Conservation (phyloP, 371 early-diverging fungal genomes). For the Rhizopus stolonifer region DNA sequence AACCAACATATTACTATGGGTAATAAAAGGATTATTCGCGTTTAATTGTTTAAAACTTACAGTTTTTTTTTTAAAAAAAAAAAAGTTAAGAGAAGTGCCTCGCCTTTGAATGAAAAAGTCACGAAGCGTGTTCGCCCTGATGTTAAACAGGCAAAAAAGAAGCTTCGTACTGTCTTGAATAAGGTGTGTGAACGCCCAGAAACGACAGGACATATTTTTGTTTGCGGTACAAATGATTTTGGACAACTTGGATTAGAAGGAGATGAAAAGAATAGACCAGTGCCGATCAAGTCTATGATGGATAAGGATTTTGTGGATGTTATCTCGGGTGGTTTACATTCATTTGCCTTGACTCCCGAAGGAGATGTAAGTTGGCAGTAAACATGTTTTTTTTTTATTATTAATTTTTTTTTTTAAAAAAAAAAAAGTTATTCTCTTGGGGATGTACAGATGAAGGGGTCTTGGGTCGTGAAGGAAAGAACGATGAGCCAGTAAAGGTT, state of each 20-base stretch:
- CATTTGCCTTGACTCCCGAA: constrained; percentile 74
- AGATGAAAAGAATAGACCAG: constrained; percentile 79
- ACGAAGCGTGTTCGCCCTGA: constrained; percentile 17
- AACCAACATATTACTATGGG: too few relatives aligned
- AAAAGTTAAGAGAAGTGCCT: too few relatives aligned
- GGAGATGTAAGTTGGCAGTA: constrained; percentile 66
- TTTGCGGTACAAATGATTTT: constrained; percentile 93
- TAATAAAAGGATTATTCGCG: too few relatives aligned
- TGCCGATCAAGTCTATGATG: constrained; percentile 64
- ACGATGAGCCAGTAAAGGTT: constrained; percentile 56
- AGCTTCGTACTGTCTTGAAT: constrained; percentile 5
- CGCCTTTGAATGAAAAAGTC: neutral
- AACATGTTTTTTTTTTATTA: neutral
- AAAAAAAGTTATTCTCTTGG: constrained; percentile 81
- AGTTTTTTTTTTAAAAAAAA: too few relatives aligned
- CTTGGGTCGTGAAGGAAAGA: constrained; percentile 89
- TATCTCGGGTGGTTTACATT: constrained; percentile 89
- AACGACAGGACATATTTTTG: constrained; percentile 72
- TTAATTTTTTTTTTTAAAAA: too few relatives aligned
- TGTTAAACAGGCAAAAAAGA: constrained; percentile 4
- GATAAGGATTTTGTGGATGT: constrained; percentile 71
- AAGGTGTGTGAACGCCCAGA: constrained; percentile 25
- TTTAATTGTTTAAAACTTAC: too few relatives aligned
- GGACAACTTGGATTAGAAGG: constrained; percentile 96
- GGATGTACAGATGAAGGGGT: constrained; percentile 99